phyloP scores from a whole-genome alignment of 83 land plant species.

The Picea abies region DNA sequence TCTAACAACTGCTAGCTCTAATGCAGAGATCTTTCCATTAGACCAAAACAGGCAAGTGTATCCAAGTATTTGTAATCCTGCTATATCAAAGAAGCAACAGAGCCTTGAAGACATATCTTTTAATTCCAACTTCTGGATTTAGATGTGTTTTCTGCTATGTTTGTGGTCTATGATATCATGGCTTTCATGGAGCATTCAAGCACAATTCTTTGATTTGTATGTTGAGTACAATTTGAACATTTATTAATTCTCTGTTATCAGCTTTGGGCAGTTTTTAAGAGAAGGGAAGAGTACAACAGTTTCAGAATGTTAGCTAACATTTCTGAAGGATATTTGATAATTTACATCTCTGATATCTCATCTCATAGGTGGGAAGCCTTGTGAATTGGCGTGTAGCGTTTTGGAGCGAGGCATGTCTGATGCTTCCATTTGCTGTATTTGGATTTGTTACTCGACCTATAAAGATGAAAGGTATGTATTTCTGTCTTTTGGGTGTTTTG shows the following conservation, averaged over 20 bases:
- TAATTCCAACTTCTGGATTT: background rate
- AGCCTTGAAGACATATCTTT: background rate
- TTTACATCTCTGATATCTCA: background rate
- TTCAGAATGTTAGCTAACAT: background rate
- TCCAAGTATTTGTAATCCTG: background rate
- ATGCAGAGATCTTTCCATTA: background rate
- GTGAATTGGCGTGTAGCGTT: conserved; percentile 92
- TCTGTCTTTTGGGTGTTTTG: background rate
- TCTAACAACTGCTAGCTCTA: background rate
- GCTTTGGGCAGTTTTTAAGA: background rate
- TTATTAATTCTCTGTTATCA: too few species aligned
- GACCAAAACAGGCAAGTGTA: background rate
- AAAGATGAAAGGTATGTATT: conserved; percentile 66
- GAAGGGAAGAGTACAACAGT: background rate
- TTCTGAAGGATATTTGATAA: background rate
- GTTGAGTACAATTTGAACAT: background rate
- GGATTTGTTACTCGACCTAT: conserved; percentile 87
- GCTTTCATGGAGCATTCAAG: too few species aligned
- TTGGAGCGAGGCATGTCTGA: conserved; percentile 78
- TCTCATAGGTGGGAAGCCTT: conserved; percentile 66
- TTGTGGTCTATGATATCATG: background rate
- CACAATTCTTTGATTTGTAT: background rate
- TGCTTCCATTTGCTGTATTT: conserved; percentile 92
- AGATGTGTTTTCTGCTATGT: background rate
- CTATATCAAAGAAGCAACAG: background rate